Percentiles rank a stretch among this genome's conserved stretches.
Evolutionary conservation across 2,329 filamentous ascomycete genomes (phyloP).

Genomic region (Colletotrichum sp.): DNA sequence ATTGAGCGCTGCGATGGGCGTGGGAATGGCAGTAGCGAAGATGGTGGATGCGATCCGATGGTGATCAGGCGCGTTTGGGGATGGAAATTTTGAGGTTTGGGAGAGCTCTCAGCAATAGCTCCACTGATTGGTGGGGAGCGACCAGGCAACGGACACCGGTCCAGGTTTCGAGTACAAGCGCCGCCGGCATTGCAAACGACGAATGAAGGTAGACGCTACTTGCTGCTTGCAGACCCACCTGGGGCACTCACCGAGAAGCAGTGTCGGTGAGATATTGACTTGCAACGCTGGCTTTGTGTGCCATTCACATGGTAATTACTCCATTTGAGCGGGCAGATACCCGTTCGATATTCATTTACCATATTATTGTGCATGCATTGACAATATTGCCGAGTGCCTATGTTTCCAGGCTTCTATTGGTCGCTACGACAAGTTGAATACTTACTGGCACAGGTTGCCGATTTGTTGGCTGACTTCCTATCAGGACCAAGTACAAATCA

Average conservation of each 20-base stretch:
- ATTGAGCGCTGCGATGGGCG: not conserved
- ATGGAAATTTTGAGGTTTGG: constrained; percentile 20
- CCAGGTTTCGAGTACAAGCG: not conserved
- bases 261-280: not conserved
- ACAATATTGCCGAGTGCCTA: rapidly evolving
- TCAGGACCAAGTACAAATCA: not conserved
- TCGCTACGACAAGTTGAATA: not conserved
- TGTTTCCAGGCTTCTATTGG: not conserved
- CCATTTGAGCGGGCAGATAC: not conserved
- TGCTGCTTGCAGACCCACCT: not conserved
- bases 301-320: not conserved
- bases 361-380: rapidly evolving
- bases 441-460: not conserved
- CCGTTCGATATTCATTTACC: not conserved
- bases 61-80: constrained; percentile 10
- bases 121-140: constrained; percentile 23
- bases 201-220: not conserved
- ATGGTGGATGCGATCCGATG: not conserved
- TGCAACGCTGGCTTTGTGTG: not conserved
- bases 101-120: constrained; percentile 19
- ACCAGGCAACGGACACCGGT: constrained; percentile 13
- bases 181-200: not conserved
- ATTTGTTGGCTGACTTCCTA: not conserved
- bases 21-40: not conserved
- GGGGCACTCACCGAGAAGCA: not conserved